Evolutionary conservation across 73 alveolate species (phyloP).

Genomic region (Paramecium primaurelia): DNA sequence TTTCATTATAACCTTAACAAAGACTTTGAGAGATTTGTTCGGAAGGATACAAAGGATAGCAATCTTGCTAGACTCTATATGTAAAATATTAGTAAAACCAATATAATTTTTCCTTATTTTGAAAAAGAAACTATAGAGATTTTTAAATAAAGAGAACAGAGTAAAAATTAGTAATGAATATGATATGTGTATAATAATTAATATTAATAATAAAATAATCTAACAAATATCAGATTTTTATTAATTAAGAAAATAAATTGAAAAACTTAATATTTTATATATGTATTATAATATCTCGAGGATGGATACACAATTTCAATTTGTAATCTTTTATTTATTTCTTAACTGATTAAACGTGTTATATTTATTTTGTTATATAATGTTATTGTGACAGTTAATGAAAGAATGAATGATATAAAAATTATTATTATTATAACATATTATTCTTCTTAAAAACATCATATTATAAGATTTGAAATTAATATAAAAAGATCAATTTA

Average conservation of each 20-base stretch:
- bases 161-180: background rate
- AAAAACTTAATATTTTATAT: too few relatives aligned
- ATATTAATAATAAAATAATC: background rate
- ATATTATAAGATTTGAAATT: background rate
- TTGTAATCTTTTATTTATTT: background rate
- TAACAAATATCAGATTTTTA: background rate
- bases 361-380: background rate
- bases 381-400: background rate
- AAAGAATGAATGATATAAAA: background rate
- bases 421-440: background rate
- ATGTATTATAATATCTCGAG: background rate
- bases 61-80: constrained; percentile 36
- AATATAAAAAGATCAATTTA: background rate
- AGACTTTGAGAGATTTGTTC: constrained; percentile 21
- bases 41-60: background rate
- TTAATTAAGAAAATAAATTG: too few relatives aligned
- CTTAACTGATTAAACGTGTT: background rate
- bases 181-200: background rate
- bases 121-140: constrained; percentile 8
- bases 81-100: background rate
- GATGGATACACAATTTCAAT: background rate
- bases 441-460: background rate
- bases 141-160: background rate
- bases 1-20: background rate
- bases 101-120: constrained; percentile 9